Conservation (phyloP, 2,329 filamentous ascomycete species). For the Rutstroemia sp. region DNA sequence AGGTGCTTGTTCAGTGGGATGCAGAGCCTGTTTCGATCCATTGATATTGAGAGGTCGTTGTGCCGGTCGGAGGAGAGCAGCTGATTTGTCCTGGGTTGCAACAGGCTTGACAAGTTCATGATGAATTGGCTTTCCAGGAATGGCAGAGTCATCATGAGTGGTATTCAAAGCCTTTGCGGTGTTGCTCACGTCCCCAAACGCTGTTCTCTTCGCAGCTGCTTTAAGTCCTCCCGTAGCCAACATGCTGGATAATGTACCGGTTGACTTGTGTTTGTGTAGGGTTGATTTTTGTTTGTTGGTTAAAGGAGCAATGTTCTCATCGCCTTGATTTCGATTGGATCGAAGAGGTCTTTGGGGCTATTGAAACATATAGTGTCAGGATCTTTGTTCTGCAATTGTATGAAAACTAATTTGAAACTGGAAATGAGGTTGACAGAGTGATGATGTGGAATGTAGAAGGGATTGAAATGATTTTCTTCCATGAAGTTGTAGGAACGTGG, state of each 20-base stretch:
- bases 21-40: constrained; percentile 13
- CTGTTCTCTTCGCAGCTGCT: constrained; percentile 64
- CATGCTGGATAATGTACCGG: constrained; percentile 48
- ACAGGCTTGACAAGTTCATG: constrained; percentile 24
- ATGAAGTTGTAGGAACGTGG: neutral
- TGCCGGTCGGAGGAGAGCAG: constrained; percentile 48
- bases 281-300: constrained; percentile 41
- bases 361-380: constrained; percentile 25
- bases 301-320: constrained; percentile 60
- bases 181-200: constrained; percentile 79
- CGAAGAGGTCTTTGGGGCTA: constrained; percentile 64
- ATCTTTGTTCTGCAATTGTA: constrained; percentile 8
- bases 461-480: neutral
- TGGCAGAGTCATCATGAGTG: constrained; percentile 49
- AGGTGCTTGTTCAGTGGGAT: constrained; percentile 3
- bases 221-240: constrained; percentile 50
- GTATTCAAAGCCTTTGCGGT: constrained; percentile 35
- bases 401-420: constrained; percentile 7
- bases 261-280: constrained; percentile 76
- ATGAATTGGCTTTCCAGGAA: constrained; percentile 37
- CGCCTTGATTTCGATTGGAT: constrained; percentile 49
- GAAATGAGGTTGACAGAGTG: constrained; percentile 17
- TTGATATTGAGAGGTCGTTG: constrained; percentile 43
- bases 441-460: constrained; percentile 14
- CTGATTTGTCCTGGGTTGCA: constrained; percentile 33